Percentiles rank a stretch among this genome's conserved stretches.
Conservation (phyloP, 176 grass and related monocot species). For the Lolium perenne region DNA sequence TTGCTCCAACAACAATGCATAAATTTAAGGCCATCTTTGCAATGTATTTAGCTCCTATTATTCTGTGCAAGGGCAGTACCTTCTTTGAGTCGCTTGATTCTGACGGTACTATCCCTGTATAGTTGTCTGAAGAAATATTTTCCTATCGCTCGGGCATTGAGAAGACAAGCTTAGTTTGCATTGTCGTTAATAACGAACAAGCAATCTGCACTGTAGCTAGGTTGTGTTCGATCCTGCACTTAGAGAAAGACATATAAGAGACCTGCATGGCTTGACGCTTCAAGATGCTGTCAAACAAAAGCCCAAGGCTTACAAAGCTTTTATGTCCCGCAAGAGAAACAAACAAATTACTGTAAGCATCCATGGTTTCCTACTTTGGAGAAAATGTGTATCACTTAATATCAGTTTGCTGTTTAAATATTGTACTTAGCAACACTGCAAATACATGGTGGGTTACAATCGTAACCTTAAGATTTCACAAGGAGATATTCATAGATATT, state of each 20-base stretch:
- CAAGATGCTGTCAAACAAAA: constrained; percentile 60
- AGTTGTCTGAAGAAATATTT: constrained; percentile 83
- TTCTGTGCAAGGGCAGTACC: constrained; percentile 73
- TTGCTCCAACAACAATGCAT: constrained; percentile 42
- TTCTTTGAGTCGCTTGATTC: constrained; percentile 69
- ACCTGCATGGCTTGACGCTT: constrained; percentile 80
- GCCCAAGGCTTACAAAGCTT: too few relatives aligned
- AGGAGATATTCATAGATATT: constrained; percentile 33
- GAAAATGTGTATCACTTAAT: neutral
- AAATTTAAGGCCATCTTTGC: constrained; percentile 64
- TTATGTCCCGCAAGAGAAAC: too few relatives aligned
- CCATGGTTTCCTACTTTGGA: neutral
- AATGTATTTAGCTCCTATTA: constrained; percentile 55
- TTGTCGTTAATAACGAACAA: too few relatives aligned
- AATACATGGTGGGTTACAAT: neutral
- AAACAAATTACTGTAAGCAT: too few relatives aligned
- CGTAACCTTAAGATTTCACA: constrained; percentile 1
- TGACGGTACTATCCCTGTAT: constrained; percentile 62
- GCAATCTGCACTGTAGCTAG: too few relatives aligned
- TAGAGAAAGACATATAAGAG: constrained; percentile 81
- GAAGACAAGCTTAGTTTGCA: constrained; percentile 32
- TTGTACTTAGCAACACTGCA: constrained; percentile 5
- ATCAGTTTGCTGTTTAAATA: constrained; percentile 14
- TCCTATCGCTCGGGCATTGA: constrained; percentile 65
- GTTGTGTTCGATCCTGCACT: too few relatives aligned